Base-by-base conservation (phyloP, 2,329 filamentous ascomycete genomes). In the Fusarium mangiferae region DNA sequence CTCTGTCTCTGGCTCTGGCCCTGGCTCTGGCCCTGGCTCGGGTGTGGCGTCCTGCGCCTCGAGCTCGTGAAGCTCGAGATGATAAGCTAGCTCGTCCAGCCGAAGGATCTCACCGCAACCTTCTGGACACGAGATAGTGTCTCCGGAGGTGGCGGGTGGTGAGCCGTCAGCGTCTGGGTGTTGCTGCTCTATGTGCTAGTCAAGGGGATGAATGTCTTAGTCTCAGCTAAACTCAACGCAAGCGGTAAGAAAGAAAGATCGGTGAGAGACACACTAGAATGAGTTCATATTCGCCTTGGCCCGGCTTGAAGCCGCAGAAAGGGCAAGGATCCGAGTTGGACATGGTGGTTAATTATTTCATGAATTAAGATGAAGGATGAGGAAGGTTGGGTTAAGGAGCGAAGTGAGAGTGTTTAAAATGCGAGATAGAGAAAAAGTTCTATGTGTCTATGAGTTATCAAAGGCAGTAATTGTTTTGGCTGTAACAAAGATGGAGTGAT, bases 81-180 rank as follows among this genome's bases (percentile, higher is more conserved):
- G 77, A 39, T 68, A 76, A 24, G 67, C 67, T 49, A 79, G 48
- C 35, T 79, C 77, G n/a, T 77, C 76, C 12, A 57, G 57, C n/a
- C 60, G 36, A 39, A 79, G 49, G n/a, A 85, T 79, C 78, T 93
- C 90, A 38, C 88, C 88, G 77, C 91, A 93, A 28, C 85, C 87
- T 33, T 75, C 68, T 4, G 76, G 76, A 51, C 77, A 79, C 35
- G 62, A 28, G 7, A 75, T 59, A 2, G 69, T 35, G 6, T 73
- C 68, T 13, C 72, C 59, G n/a, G 51, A 35, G 33, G 56, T 45
- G 17, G 55, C 59, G 33, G 73, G 73, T 39, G 71, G 58, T 15
- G 73, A 60, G 11, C 70, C 62, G 44, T 65, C 68, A 51, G 66
- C 68, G 28, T 78, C 76, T 44, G 77, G 74, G 55, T 81, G 78